Evolutionary conservation across 495 filamentous ascomycete genomes (phyloP).

Genomic region (Xylaria grammica): DNA sequence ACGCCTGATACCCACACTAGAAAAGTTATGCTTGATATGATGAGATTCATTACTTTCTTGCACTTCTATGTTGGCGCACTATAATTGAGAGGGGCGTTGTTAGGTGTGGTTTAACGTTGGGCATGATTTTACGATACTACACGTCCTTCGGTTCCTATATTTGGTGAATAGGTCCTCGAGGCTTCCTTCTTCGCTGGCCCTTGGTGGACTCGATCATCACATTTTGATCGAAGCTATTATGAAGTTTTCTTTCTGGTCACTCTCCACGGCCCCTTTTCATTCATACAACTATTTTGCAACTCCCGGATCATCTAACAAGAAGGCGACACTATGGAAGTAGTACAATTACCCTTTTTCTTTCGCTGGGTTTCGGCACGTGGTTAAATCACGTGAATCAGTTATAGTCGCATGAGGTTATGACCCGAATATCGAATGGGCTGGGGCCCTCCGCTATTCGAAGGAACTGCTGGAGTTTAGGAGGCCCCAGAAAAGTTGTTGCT

Average conservation of each 20-base stretch:
- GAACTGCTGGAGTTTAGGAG: conserved; percentile 9
- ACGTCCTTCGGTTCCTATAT: conserved; percentile 4
- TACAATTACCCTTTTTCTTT: not conserved
- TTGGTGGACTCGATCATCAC: not conserved
- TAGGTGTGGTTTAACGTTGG: conserved; percentile 4
- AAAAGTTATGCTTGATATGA: not conserved
- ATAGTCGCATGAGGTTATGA: conserved; percentile 18
- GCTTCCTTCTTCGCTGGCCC: not conserved
- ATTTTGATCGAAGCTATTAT: not conserved
- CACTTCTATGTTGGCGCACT: not conserved
- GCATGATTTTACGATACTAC: conserved; percentile 9
- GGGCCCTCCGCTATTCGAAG: not conserved
- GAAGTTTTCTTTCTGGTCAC: not conserved
- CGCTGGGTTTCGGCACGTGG: not conserved
- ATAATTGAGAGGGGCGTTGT: not conserved
- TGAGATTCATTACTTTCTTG: conserved; percentile 5
- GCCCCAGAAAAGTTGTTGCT: not conserved
- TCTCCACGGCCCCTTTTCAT: not conserved
- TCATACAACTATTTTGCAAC: not conserved
- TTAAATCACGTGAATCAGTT: not conserved
- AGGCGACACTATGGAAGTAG: not conserved
- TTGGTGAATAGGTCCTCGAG: not conserved
- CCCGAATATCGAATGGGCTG: not conserved
- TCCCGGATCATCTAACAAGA: not conserved
- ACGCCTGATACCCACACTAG: not conserved